These are phyloP conservation scores for Pugionium dolabratum DNA, from an alignment of 345 rosid species.

Conservation along the genomic window DNA sequence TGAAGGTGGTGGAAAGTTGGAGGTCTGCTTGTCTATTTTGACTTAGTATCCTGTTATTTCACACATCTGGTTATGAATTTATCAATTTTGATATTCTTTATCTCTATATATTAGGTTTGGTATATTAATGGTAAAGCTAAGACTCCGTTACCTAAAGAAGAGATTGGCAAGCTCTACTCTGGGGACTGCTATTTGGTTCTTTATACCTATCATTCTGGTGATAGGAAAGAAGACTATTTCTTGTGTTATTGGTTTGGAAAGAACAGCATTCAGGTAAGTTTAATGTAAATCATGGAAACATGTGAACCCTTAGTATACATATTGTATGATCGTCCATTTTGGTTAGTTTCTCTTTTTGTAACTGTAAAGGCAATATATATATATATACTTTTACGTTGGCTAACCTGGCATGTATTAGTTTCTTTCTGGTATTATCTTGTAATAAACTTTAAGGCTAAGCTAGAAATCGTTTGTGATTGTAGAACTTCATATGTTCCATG, in stretches of 20 bases:
- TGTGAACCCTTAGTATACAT: conserved; percentile 4
- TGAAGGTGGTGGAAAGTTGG: conserved; percentile 95
- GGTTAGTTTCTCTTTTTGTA: conserved; percentile 4
- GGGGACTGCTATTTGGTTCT: conserved; percentile 96
- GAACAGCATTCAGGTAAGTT: conserved; percentile 75
- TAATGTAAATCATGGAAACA: neutral
- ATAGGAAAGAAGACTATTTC: conserved; percentile 91
- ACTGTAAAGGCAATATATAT: neutral
- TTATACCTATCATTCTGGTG: conserved; percentile 89
- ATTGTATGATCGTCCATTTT: neutral
- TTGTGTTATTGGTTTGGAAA: conserved; percentile 94
- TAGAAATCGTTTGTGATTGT: neutral
- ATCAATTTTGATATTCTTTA: conserved; percentile 4
- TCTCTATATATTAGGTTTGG: conserved; percentile 69
- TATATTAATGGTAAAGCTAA: conserved; percentile 75
- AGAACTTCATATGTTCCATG: neutral
- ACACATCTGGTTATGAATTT: conserved; percentile 7
- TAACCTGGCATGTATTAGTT: conserved; percentile 10
- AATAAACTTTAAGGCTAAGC: neutral
- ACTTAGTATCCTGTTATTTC: neutral
- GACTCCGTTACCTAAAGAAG: conserved; percentile 77
- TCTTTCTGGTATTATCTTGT: conserved; percentile 8
- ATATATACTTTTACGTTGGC: neutral
- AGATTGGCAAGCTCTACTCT: conserved; percentile 84
- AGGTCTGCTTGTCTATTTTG: conserved; percentile 52